These are phyloP conservation scores for Podospora australis DNA, from an alignment of 495 filamentous ascomycete genomes.

Conservation along the genomic window DNA sequence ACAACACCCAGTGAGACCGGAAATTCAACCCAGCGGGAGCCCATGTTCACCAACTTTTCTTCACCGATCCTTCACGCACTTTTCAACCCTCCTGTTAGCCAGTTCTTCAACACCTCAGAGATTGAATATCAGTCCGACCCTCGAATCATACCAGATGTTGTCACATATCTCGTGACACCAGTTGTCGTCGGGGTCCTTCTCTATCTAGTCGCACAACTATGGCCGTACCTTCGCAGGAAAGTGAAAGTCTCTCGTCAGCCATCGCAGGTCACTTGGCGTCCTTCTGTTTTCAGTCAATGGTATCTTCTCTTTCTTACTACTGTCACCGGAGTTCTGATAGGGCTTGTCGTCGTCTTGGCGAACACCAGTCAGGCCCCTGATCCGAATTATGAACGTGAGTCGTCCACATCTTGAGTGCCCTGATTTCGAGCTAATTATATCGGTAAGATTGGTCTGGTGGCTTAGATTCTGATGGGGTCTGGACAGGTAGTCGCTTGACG, in stretches of 20 bases:
- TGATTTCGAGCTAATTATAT: background rate
- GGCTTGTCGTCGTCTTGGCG: background rate
- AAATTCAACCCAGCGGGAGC: background rate
- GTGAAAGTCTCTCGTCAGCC: too few relatives aligned
- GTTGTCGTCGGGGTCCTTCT: background rate
- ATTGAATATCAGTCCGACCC: background rate
- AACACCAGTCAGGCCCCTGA: background rate
- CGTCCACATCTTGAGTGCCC: background rate
- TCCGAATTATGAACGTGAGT: background rate
- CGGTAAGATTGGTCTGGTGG: conserved; percentile 2
- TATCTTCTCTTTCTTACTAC: background rate
- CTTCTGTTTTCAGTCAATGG: background rate
- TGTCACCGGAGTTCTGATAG: background rate
- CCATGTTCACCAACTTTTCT: background rate
- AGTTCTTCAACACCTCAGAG: background rate
- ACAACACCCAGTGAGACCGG: background rate
- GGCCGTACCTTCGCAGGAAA: too few relatives aligned
- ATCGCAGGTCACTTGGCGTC: too few relatives aligned
- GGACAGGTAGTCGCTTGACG: background rate
- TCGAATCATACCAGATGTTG: background rate
- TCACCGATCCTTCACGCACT: background rate
- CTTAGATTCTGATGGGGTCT: background rate
- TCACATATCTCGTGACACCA: background rate
- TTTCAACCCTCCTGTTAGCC: background rate
- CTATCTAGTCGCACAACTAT: background rate